Conservation (phyloP, 257 asterid species). For the Paulownia fortunei region DNA sequence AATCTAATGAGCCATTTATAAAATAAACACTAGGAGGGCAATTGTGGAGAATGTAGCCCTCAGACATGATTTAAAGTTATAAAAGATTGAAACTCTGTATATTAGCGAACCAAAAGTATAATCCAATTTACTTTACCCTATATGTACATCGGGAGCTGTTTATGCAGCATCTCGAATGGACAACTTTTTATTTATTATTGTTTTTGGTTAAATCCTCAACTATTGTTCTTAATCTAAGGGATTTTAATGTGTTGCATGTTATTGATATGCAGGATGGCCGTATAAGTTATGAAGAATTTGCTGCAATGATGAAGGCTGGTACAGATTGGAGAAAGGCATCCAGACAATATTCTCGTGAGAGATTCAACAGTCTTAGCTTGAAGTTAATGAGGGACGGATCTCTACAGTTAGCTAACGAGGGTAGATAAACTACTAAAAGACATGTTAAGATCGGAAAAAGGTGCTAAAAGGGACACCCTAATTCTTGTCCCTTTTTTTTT, state of each 20-base stretch:
- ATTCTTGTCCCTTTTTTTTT: background rate
- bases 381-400: conserved; percentile 73
- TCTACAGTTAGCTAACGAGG: conserved; percentile 52
- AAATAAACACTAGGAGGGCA: too few relatives aligned
- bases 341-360: conserved; percentile 71
- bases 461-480: background rate
- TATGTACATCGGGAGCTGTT: too few relatives aligned
- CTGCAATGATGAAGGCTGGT: conserved; percentile 86
- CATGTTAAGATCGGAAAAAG: conserved; percentile 1
- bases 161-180: too few relatives aligned
- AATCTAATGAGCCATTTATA: too few relatives aligned
- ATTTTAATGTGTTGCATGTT: background rate
- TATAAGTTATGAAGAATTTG: conserved; percentile 81
- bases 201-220: background rate
- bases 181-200: too few relatives aligned
- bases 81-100: too few relatives aligned
- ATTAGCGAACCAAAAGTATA: too few relatives aligned
- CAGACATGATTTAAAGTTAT: too few relatives aligned
- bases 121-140: too few relatives aligned
- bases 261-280: conserved; percentile 64
- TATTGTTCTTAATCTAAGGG: background rate
- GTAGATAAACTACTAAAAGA: conserved; percentile 34
- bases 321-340: conserved; percentile 92
- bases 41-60: too few relatives aligned
- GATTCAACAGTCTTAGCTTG: conserved; percentile 78